Conservation (phyloP, 495 filamentous ascomycete species). For the Talaromyces liani region DNA sequence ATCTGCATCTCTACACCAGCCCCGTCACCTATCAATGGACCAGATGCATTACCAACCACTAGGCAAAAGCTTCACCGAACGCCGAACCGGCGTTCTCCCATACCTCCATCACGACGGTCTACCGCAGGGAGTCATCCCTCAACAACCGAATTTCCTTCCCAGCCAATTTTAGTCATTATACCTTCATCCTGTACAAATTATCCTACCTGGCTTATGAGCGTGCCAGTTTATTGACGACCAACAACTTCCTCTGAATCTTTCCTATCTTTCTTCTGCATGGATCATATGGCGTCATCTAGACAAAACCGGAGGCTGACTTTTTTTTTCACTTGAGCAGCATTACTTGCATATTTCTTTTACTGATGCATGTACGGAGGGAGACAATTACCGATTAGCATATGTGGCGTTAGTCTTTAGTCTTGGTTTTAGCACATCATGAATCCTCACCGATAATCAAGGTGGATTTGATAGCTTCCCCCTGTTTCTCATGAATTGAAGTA, state of each 20-base stretch:
- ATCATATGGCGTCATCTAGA: constrained; percentile 4
- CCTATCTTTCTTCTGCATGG: not conserved
- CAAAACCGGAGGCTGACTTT: not conserved
- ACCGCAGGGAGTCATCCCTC: constrained; percentile 22
- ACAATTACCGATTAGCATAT: not conserved
- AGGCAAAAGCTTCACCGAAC: constrained; percentile 64
- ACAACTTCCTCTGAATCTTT: not conserved
- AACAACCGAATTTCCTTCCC: constrained; percentile 10
- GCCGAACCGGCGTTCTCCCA: constrained; percentile 75
- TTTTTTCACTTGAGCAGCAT: not conserved
- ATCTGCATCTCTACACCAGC: constrained; percentile 68
- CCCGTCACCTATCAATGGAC: constrained; percentile 52
- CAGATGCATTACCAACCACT: constrained; percentile 97
- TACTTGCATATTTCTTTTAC: not conserved
- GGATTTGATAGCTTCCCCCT: not conserved
- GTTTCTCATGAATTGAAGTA: too few relatives aligned
- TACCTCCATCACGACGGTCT: constrained; percentile 50
- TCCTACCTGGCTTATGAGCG: constrained; percentile 3
- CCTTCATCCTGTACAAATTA: constrained; percentile 4
- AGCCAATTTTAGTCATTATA: not conserved
- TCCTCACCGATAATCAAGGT: not conserved
- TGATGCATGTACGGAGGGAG: not conserved
- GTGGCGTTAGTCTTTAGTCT: constrained; percentile 10
- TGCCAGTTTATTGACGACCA: not conserved
- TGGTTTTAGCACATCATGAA: not conserved